These are phyloP conservation scores for Telopea speciosissima DNA, from an alignment of 177 flowering plant species.

Conservation along the genomic window DNA sequence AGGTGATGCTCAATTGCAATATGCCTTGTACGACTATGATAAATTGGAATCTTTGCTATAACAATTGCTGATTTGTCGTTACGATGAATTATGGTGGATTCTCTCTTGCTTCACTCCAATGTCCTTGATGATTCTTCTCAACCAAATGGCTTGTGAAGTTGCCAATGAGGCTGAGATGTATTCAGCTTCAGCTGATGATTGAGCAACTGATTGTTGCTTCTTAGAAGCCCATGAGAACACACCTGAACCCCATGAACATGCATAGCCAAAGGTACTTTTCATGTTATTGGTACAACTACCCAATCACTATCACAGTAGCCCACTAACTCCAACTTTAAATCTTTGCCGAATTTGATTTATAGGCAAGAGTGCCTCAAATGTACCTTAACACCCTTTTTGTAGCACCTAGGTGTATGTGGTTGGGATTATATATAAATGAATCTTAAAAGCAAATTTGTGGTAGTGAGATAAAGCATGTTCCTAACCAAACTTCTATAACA, in stretches of 20 bases:
- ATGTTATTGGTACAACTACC: slow-evolving; percentile 12
- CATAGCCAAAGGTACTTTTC: slow-evolving; percentile 13
- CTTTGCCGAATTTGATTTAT: background rate
- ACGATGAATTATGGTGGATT: background rate
- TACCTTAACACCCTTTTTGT: slow-evolving; percentile 7
- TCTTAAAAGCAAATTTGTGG: background rate
- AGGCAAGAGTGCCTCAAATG: slow-evolving; percentile 1
- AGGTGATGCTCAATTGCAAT: slow-evolving; percentile 6
- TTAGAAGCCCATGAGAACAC: slow-evolving; percentile 16
- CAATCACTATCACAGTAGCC: slow-evolving; percentile 22
- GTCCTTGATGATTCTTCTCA: no score
- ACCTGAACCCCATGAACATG: background rate
- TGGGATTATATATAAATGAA: background rate
- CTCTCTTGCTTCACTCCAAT: background rate
- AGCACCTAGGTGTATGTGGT: background rate
- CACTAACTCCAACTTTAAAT: slow-evolving; percentile 7
- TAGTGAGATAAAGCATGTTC: background rate
- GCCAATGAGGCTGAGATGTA: no score
- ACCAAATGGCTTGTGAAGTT: no score
- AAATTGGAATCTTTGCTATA: slow-evolving; percentile 7
- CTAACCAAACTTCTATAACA: slow-evolving; percentile 5
- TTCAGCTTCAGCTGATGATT: slow-evolving; percentile 10
- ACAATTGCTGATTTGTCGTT: background rate
- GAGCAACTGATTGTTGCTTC: slow-evolving; percentile 15
- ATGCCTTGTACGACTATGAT: slow-evolving; percentile 13